These are phyloP conservation scores for Penicillium decumbens DNA, from an alignment of 2,329 filamentous ascomycete species.

Conservation along the genomic window DNA sequence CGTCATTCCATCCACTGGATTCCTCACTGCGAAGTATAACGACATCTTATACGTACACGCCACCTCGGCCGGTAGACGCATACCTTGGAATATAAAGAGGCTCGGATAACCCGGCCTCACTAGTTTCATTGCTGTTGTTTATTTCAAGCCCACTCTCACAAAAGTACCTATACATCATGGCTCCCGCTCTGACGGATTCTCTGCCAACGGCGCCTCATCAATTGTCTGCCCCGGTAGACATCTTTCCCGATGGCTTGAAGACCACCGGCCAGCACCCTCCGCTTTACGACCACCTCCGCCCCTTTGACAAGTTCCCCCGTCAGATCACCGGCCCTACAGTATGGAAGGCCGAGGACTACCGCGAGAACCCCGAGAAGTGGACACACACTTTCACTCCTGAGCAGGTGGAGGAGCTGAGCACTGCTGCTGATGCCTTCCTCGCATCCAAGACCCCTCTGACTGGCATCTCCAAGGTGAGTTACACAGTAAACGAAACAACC, in stretches of 20 bases:
- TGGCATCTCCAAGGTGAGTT: slow-evolving; percentile 58
- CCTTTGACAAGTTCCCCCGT: slow-evolving; percentile 67
- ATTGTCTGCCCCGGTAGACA: slow-evolving; percentile 39
- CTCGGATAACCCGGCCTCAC: neutral
- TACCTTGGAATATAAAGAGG: slow-evolving; percentile 15
- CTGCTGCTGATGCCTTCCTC: slow-evolving; percentile 65
- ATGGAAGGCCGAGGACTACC: slow-evolving; percentile 65
- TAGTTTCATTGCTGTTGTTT: neutral
- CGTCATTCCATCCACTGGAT: slow-evolving; percentile 29
- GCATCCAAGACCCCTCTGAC: slow-evolving; percentile 62
- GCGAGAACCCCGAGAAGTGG: slow-evolving; percentile 62
- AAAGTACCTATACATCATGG: slow-evolving; percentile 26
- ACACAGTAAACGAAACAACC: neutral
- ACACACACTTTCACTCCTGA: slow-evolving; percentile 63
- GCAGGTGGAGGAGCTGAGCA: slow-evolving; percentile 64
- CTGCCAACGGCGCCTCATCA: slow-evolving; percentile 38
- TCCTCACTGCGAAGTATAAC: slow-evolving; percentile 18
- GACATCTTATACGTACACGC: slow-evolving; percentile 6
- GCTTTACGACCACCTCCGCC: slow-evolving; percentile 58
- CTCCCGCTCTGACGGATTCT: slow-evolving; percentile 39
- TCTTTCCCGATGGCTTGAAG: slow-evolving; percentile 63
- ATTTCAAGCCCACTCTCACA: neutral
- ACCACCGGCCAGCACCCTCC: slow-evolving; percentile 70
- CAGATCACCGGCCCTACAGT: slow-evolving; percentile 67
- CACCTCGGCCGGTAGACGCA: slow-evolving; percentile 9